Percentiles rank a stretch among this genome's conserved stretches.
These are phyloP conservation scores for Cerrena zonata DNA, from an alignment of 1,284 basidiomycete genomes.

Conservation along the genomic window DNA sequence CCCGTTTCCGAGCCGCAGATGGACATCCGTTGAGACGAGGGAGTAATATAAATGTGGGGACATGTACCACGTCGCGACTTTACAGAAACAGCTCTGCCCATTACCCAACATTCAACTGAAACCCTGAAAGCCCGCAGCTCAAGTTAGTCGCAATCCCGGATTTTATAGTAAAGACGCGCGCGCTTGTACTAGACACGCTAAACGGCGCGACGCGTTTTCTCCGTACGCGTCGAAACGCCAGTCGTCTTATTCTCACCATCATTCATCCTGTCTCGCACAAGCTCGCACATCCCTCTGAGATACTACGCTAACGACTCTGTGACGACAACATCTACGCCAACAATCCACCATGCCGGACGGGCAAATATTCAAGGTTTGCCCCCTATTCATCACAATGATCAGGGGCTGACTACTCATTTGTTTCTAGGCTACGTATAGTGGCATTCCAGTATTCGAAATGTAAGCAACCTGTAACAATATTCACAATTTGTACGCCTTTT, in stretches of 20 bases:
- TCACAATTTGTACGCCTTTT: conserved; percentile 26
- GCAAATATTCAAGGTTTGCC: conserved; percentile 70
- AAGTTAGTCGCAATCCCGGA: no score
- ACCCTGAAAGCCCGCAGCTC: no score
- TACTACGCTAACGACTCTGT: background rate
- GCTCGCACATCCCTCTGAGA: background rate
- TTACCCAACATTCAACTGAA: no score
- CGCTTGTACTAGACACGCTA: background rate
- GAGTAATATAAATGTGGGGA: no score
- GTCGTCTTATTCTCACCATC: background rate
- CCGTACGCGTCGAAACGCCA: background rate
- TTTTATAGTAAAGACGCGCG: no score
- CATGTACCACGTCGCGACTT: no score
- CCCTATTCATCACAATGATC: conserved; percentile 5
- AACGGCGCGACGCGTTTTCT: background rate
- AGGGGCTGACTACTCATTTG: conserved; percentile 14
- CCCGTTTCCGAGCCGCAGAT: background rate
- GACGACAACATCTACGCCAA: conserved; percentile 1
- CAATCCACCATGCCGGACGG: conserved; percentile 58
- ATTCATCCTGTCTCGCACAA: background rate
- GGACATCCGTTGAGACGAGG: no score
- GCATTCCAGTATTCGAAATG: conserved; percentile 85
- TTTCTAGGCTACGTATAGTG: conserved; percentile 76
- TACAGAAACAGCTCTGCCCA: no score
- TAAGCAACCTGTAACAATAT: conserved; percentile 34